Evolutionary conservation across 805 yeast species (phyloP).

Genomic region (Debaryomyces prosopidis): DNA sequence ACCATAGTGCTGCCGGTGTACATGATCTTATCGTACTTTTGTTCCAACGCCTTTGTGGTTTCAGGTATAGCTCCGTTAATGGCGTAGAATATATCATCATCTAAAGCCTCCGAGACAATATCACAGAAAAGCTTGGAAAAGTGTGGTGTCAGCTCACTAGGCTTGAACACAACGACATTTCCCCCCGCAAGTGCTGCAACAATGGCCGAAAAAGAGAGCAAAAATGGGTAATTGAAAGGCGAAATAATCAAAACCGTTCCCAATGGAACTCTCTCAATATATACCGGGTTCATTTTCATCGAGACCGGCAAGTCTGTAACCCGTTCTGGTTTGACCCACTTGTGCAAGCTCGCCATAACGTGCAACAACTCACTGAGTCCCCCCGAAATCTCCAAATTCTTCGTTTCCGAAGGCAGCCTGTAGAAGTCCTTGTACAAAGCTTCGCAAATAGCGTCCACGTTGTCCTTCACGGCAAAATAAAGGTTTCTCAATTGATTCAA

Average conservation of each 20-base stretch:
- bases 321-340: constrained; percentile 58
- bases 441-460: constrained; percentile 50
- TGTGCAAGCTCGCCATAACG: constrained; percentile 57
- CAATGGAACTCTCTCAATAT: constrained; percentile 39
- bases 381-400: constrained; percentile 54
- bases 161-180: constrained; percentile 75
- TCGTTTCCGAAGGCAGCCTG: constrained; percentile 63
- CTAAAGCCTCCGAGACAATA: constrained; percentile 54
- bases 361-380: constrained; percentile 55
- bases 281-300: constrained; percentile 28
- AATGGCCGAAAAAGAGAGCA: constrained; percentile 63
- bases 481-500: constrained; percentile 65
- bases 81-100: constrained; percentile 54
- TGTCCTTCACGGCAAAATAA: constrained; percentile 62
- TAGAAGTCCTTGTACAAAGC: constrained; percentile 71
- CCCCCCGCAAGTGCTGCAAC: constrained; percentile 86
- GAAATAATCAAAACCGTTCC: constrained; percentile 75
- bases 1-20: constrained; percentile 82
- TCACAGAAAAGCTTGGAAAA: constrained; percentile 58
- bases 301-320: constrained; percentile 38
- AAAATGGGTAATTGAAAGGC: constrained; percentile 81
- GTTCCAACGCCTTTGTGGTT: constrained; percentile 57
- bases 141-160: constrained; percentile 69
- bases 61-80: constrained; percentile 75
- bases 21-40: constrained; percentile 76